A percentile compares a stretch with the other conserved stretches of the same genome.
Evolutionary conservation across 495 filamentous ascomycete genomes (phyloP).

Genomic region (Physcia stellaris): DNA sequence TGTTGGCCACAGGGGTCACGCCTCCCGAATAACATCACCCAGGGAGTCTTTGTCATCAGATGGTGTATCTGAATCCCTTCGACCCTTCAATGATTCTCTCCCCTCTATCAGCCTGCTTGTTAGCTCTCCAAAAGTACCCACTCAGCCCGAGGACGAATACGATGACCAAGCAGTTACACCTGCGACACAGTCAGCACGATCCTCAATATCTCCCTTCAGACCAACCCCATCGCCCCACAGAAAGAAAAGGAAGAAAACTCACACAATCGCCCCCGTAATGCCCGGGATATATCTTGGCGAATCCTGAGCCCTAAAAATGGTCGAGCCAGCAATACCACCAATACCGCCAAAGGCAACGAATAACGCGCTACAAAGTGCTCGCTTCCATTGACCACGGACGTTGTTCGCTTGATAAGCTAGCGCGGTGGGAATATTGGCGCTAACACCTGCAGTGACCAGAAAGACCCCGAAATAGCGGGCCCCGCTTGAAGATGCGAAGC

Average conservation of each 20-base stretch:
- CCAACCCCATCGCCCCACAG: background rate
- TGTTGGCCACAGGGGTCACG: too few relatives aligned
- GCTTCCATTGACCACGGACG: slow-evolving; percentile 52
- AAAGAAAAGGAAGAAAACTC: slow-evolving; percentile 9
- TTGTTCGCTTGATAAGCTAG: slow-evolving; percentile 56
- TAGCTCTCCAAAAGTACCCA: slow-evolving; percentile 22
- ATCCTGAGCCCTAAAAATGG: slow-evolving; percentile 45
- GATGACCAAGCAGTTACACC: slow-evolving; percentile 31
- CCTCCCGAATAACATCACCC: too few relatives aligned
- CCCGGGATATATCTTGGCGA: slow-evolving; percentile 43
- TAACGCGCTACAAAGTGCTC: slow-evolving; percentile 44
- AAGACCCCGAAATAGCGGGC: slow-evolving; percentile 54
- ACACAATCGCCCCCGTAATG: slow-evolving; percentile 34
- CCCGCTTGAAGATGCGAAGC: slow-evolving; percentile 32
- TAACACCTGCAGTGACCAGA: slow-evolving; percentile 43
- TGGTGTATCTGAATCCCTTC: slow-evolving; percentile 26
- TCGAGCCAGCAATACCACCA: slow-evolving; percentile 43
- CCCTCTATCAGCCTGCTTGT: slow-evolving; percentile 25
- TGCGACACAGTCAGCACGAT: slow-evolving; percentile 6
- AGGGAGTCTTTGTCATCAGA: slow-evolving; percentile 18
- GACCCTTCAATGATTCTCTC: slow-evolving; percentile 25
- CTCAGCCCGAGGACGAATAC: slow-evolving; percentile 21
- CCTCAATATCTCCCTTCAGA: too few relatives aligned
- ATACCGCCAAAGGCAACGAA: slow-evolving; percentile 42
- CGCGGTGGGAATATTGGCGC: slow-evolving; percentile 42